Conservation (phyloP, 2,329 filamentous ascomycete species). For the Keithomyces neogunnii region DNA sequence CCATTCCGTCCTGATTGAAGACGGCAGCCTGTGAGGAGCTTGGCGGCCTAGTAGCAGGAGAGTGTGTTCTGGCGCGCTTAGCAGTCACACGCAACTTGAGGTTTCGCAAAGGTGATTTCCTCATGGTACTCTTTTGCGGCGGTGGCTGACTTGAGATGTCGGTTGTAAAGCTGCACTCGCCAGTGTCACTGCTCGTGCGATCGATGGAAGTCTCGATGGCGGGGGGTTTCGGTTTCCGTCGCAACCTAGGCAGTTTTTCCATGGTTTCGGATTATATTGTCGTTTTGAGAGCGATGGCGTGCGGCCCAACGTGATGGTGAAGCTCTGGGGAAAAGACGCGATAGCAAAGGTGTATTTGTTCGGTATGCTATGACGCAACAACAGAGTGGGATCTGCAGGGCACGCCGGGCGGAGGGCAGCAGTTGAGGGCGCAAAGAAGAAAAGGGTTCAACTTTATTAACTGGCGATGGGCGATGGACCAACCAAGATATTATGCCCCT, state of each 20-base stretch:
- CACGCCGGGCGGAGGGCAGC: background rate
- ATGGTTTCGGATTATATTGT: constrained; percentile 14
- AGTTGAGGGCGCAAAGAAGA: background rate
- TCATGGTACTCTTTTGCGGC: constrained; percentile 15
- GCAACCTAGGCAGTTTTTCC: constrained; percentile 34
- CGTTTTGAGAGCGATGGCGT: constrained; percentile 2
- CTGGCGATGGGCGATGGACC: background rate
- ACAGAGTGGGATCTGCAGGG: background rate
- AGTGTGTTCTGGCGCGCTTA: constrained; percentile 37
- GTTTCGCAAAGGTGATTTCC: constrained; percentile 33
- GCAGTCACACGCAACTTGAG: constrained; percentile 35
- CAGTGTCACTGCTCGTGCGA: constrained; percentile 19
- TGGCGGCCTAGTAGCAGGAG: constrained; percentile 23
- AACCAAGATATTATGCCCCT: background rate
- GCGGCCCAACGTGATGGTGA: background rate
- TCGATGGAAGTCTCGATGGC: constrained; percentile 33
- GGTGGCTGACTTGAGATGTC: constrained; percentile 9
- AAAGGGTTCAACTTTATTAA: background rate
- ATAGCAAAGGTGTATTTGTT: background rate
- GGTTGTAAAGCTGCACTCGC: constrained; percentile 12
- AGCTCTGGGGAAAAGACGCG: background rate
- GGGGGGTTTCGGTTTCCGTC: constrained; percentile 35
- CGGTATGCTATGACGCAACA: background rate
- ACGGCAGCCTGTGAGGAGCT: constrained; percentile 22
- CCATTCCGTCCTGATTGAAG: constrained; percentile 27